Conservation (phyloP, 257 asterid genomes). For the Solanum pennellii region DNA sequence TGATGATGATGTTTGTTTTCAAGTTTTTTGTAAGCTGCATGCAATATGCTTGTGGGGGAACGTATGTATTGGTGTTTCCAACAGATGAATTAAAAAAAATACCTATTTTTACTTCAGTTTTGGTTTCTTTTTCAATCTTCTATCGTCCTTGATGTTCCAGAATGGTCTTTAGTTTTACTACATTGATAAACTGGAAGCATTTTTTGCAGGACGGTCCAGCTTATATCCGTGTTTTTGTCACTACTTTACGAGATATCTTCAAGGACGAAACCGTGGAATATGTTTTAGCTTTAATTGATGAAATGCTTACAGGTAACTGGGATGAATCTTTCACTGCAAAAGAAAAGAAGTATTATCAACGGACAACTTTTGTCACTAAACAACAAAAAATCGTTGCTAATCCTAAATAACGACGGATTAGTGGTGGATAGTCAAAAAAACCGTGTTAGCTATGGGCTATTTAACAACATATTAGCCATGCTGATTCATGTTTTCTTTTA, state of each 20-base stretch:
- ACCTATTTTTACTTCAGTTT: neutral
- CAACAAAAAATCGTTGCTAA: neutral
- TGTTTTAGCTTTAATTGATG: conserved; percentile 78
- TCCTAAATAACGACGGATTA: neutral
- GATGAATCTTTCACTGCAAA: neutral
- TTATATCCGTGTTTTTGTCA: conserved; percentile 55
- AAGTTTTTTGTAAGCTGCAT: neutral
- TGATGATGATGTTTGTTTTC: neutral
- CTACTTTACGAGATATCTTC: conserved; percentile 72
- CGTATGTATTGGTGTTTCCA: neutral
- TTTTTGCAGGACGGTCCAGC: conserved; percentile 86
- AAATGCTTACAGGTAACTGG: conserved; percentile 62
- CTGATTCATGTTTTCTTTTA: neutral
- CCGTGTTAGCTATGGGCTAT: neutral
- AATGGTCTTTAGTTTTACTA: neutral
- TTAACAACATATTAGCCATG: neutral
- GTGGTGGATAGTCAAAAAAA: neutral
- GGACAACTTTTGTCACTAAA: neutral
- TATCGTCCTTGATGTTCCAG: neutral
- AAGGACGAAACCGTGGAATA: conserved; percentile 91
- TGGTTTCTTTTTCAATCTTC: neutral
- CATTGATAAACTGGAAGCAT: neutral
- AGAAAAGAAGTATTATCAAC: neutral
- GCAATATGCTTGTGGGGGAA: neutral
- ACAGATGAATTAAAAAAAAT: neutral